Base-by-base conservation (phyloP, 768 basidiomycete genomes). In the Boletales sp. region DNA sequence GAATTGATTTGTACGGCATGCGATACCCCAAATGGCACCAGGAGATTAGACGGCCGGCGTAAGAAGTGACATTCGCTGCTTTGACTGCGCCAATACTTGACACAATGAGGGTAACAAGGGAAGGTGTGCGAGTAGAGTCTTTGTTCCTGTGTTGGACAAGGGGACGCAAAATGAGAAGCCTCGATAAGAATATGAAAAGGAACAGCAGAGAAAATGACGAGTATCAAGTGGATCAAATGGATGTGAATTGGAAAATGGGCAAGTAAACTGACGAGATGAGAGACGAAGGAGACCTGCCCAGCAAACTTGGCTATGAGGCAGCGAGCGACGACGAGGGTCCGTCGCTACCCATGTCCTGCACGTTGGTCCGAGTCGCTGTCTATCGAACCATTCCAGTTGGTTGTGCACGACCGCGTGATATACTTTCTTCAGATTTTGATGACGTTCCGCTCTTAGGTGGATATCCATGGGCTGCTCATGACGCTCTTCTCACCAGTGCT, bases 261-360 rank as follows among this genome's bases (percentile, higher is more conserved):
- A 8, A 56, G 40, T 39, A 55, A 24, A 24, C 24, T 21, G 41
- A 42, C 31, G 12, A 5, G 6, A 2, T 15, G 29, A 5, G 8
- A 34, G 39, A 36, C 21, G 29, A 18, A 34, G 29, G 24, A 1
- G n/a, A 38, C 66, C 38, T 49, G 90, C 92, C 83, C 83, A 31
- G 87, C 80, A 66, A 97, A 97, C 63, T 91, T 90, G 47, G 90
- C 86, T 92, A 95, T 94, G 39, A 97, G 74, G 17, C 93, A 93
- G 52, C 87, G 92, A 43, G 92, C 91, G 53, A 90, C 89, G 43
- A 85, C 71, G 35, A 81, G 76, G 19, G 79, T 35, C 76, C 66
- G 29, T 67, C 70, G 31, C 76, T 72, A 39, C 50, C 50, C 37
- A 55, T 52, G 56, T 67, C 69, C 39, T 72, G 65, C 54, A 65